Evolutionary conservation across 192 early-diverging fungal species (phyloP), one percentile per base, ranked within the genome.

Genomic region (Neocallimastix lanati): DNA sequence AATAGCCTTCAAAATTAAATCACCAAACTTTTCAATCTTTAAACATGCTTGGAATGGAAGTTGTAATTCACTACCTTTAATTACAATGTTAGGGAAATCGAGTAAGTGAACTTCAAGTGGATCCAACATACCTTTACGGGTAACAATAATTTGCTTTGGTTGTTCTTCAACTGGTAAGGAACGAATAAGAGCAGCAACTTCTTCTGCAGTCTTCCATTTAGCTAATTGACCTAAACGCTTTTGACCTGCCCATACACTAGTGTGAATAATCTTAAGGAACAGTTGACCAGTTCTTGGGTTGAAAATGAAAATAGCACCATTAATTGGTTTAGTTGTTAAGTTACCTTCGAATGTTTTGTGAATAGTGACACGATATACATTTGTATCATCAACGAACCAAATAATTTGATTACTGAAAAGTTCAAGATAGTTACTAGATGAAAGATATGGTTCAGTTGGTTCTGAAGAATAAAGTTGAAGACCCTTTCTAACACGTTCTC

Each of bases 121-220:
- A 88, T 99, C 97, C 87, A 99, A 88, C 96, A 99, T 99, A 79
- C 97, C 97, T 88, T 97, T 98, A 84, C 97, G 91, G 33, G 97
- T 96, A 25, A 99, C 97, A 88, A 99, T 98, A 78, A 99, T 93
- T 84, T 99, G 97, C 84, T 97, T 97, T 29, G 97, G 97, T 87
- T 99, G 97, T 90, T 99, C 97, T 90, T 99, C 97, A 21, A 98
- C 92, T 33, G 97, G 96, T 77, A 99, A 84, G 14, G 97, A 99
- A 79, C 97, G 94, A 90, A 99, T 96, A 85, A 99, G 89, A 28
- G 97, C 97, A 30, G 96, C 97, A 0, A 98, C 96, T 94, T 99
- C 97, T 92, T 99, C 97, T 15, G 97, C 97, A 6, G 97, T 98
- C 90, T 99, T 99, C 97, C 97, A 99, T 82, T 99, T 99, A 37